Conservation (phyloP, 2,329 filamentous ascomycete species). For the Cytospora schulzeri region DNA sequence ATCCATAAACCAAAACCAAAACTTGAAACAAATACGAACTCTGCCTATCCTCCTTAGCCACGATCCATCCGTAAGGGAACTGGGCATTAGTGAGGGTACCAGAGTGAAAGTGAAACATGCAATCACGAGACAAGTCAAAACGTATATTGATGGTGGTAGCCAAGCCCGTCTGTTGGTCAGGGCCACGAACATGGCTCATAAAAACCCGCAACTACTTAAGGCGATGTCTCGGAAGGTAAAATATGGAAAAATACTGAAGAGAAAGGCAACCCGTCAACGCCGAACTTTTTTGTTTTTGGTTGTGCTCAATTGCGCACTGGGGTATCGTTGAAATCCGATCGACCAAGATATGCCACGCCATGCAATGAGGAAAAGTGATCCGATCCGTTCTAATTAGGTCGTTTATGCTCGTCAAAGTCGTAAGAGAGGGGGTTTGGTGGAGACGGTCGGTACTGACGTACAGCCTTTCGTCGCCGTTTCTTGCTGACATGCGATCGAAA, state of each 20-base stretch:
- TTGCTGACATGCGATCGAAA: neutral
- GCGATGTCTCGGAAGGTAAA: neutral
- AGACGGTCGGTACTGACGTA: slow-evolving; percentile 3
- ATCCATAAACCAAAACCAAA: neutral
- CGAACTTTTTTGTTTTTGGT: slow-evolving; percentile 2
- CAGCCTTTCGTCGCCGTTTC: neutral
- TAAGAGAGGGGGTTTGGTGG: neutral
- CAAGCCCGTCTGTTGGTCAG: neutral
- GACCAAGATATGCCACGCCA: slow-evolving; percentile 20
- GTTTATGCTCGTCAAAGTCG: slow-evolving; percentile 14
- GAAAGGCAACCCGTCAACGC: slow-evolving; percentile 8
- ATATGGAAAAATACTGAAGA: neutral
- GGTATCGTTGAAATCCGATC: slow-evolving; percentile 18
- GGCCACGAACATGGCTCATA: neutral
- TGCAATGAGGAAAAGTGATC: slow-evolving; percentile 23
- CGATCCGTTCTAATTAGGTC: slow-evolving; percentile 11
- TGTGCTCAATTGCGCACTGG: slow-evolving; percentile 10
- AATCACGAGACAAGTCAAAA: neutral
- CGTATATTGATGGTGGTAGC: neutral
- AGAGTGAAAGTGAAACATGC: neutral
- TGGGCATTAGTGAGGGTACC: neutral
- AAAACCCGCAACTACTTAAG: neutral
- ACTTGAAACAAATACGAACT: neutral
- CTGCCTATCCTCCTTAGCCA: neutral
- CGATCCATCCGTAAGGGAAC: neutral